A percentile compares a stretch with the other conserved stretches of the same genome.
Evolutionary conservation across 306 rosid genomes (phyloP).

Genomic region (Cucurbita moschata): DNA sequence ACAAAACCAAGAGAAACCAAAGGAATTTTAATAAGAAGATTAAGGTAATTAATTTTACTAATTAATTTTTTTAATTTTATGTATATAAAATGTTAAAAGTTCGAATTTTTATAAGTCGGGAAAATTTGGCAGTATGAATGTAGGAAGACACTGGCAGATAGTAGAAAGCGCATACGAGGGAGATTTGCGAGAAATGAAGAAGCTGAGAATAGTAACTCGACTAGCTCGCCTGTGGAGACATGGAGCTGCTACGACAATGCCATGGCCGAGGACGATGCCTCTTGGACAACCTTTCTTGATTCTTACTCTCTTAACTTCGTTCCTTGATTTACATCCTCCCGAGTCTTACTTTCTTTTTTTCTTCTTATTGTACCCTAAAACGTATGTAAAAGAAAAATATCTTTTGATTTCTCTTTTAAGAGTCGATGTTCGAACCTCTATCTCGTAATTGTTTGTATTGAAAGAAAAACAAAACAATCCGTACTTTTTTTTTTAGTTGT

Average conservation of each 20-base stretch:
- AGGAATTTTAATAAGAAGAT: conserved; percentile 91
- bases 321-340: background rate
- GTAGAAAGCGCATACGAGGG: conserved; percentile 4
- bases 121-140: conserved; percentile 2
- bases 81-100: no score
- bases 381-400: background rate
- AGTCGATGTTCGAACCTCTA: background rate
- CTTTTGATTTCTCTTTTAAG: background rate
- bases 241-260: background rate
- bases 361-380: background rate
- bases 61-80: no score
- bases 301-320: background rate
- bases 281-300: conserved; percentile 6
- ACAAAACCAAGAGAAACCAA: conserved; percentile 57
- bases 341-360: no score
- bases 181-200: conserved; percentile 12
- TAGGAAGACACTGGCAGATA: conserved; percentile 11
- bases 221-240: background rate
- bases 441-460: background rate
- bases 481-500: no score
- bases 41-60: conserved; percentile 29
- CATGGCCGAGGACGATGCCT: background rate
- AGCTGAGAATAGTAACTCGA: background rate
- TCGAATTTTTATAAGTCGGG: no score
- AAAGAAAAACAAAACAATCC: no score